Percentiles rank a stretch among this genome's conserved stretches.
Evolutionary conservation across 169 alveolate species (phyloP).

Genomic region (Plasmodium ovale): DNA sequence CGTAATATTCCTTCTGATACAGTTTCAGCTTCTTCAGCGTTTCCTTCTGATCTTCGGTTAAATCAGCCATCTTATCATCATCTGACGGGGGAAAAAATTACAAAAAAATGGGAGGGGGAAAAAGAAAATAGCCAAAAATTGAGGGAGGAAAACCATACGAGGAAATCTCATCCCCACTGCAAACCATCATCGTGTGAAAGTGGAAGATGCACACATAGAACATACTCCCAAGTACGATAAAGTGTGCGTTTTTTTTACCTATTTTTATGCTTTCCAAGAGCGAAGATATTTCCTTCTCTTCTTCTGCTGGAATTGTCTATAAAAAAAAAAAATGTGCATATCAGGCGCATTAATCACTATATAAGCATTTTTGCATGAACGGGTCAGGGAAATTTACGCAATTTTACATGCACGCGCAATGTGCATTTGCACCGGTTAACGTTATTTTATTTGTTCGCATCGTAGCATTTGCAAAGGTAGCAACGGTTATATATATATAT

Average conservation of each 20-base stretch:
- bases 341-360: too few species aligned
- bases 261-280: constrained; percentile 73
- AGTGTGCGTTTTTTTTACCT: constrained; percentile 14
- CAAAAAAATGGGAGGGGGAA: constrained; percentile 1
- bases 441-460: not conserved
- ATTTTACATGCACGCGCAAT: not conserved
- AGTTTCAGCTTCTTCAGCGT: constrained; percentile 81
- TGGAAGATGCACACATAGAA: not conserved
- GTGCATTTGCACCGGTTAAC: not conserved
- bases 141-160: not conserved
- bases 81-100: constrained; percentile 3
- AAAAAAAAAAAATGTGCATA: too few species aligned
- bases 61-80: constrained; percentile 76
- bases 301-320: constrained; percentile 74
- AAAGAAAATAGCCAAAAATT: not conserved
- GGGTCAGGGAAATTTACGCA: not conserved
- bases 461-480: too few species aligned
- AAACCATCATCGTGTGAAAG: not conserved
- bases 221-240: not conserved
- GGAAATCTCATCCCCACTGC: too few species aligned
- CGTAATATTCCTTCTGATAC: constrained; percentile 83
- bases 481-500: not conserved
- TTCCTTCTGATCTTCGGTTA: constrained; percentile 83
- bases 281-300: constrained; percentile 73
- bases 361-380: not conserved